These are phyloP conservation scores for Potentilla sterilis DNA, from an alignment of 306 rosid genomes.

Conservation along the genomic window DNA sequence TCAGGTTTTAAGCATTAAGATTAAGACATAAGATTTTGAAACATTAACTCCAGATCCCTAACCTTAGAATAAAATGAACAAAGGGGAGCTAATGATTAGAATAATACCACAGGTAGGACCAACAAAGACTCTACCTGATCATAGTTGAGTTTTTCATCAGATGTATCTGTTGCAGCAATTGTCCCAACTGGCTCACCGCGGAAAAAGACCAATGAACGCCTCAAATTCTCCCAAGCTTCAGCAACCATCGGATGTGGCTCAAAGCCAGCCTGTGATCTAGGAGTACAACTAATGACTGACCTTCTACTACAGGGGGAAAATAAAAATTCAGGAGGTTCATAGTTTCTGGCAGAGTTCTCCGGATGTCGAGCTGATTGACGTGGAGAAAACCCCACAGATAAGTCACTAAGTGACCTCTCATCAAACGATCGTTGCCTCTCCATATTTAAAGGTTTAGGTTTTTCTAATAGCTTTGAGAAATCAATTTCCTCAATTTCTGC, in stretches of 20 bases:
- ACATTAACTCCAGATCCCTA: background rate
- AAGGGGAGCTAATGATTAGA: background rate
- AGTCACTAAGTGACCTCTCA: constrained; percentile 59
- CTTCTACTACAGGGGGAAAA: constrained; percentile 44
- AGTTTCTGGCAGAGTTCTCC: constrained; percentile 38
- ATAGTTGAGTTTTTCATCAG: constrained; percentile 76
- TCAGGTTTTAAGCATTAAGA: background rate
- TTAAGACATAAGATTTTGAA: background rate
- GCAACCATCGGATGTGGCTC: constrained; percentile 55
- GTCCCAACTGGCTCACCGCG: constrained; percentile 88
- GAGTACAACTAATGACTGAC: constrained; percentile 34
- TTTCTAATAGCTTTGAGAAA: constrained; percentile 57
- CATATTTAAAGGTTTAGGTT: constrained; percentile 59
- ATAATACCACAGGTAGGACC: background rate
- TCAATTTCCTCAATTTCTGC: constrained; percentile 49
- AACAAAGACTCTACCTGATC: constrained; percentile 45
- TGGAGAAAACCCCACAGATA: constrained; percentile 53
- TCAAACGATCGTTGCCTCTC: constrained; percentile 76
- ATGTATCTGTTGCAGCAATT: constrained; percentile 78
- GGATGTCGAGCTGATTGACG: constrained; percentile 28
- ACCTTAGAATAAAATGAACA: background rate
- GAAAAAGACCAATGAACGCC: constrained; percentile 71
- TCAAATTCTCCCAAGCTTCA: constrained; percentile 81
- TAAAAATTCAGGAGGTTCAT: constrained; percentile 40
- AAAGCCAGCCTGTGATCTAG: constrained; percentile 35